Base-by-base conservation (phyloP, 345 rosid species). In the Salix brachista region DNA sequence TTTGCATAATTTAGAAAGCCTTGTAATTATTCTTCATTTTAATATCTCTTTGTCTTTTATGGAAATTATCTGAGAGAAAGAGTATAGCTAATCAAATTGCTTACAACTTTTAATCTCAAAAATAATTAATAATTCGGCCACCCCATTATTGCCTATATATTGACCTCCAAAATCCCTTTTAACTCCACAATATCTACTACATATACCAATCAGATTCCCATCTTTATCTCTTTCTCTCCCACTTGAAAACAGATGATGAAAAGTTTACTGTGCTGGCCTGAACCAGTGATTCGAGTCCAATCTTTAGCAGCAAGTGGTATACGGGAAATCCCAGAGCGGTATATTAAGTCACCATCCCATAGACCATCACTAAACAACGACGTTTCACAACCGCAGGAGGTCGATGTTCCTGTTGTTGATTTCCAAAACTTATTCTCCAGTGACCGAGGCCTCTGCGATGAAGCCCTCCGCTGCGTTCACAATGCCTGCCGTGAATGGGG, bases 401-500 rank as follows among this genome's bases (percentile, higher is more conserved):
- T 56, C 13, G 78, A 78, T 69, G 75, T 82, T 75, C 84, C 84
- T 25, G 79, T 82, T 17, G 60, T 82, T 14, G 79, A 78, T 79
- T 66, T 75, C 42, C 44, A 64, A 14, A 46, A 66, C 34, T 79
- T 67, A 16, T 74, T 70, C 68, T 78, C 79, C 1, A 6, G 58
- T 11, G 67, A 78, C 17, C 19, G 67, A 6, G 32, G 32, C 4
- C 44, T 82, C 6, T 68, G 81, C 8, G 11, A 5, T 11, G 79
- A 69, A 58, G 60, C 73, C 21, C 21, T 65, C 56, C 8, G 13
- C 10, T n/a, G 39, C 11, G 70, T 82, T 32, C 52, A 58, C 10
- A 11, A 32, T 4, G 81, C 81, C 11, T 74, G 84, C 42, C 42
- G 69, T 6, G 81, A 82, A 17, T 82, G 84, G 84, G 84, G 84